Base-by-base conservation (phyloP, 305 asterid species). In the Fraxinus latifolia region DNA sequence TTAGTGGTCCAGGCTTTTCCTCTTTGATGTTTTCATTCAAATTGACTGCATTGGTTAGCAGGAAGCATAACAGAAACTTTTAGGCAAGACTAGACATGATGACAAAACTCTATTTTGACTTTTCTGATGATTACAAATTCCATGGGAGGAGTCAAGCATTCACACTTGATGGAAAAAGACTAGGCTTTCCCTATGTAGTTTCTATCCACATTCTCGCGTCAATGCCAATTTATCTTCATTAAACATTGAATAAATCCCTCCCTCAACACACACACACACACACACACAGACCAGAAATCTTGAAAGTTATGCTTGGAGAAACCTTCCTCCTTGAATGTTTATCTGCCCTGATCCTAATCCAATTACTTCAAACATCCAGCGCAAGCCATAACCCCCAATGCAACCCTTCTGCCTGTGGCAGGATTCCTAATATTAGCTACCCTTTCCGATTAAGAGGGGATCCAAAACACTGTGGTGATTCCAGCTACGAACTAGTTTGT, bases 371-470 rank as follows among this genome's bases (percentile, higher is more conserved):
- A 67, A 15, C n/a, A 5, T 76, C 79, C 8, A n/a, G 11, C 14
- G 81, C 82, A 34, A 17, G 12, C 14, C 76, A 76, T 0, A 1
- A 8, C 2, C 7, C 0, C 3, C n/a, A 14, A 1, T 86, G 85
- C 6, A 15, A 4, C 31, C 53, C 85, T 77, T 83, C 84, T 9
- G 1, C 79, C 3, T 90, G 89, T 67, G 88, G 89, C 29, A 6
- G 7, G 21, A 50, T 83, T 77, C 71, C 4, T 37, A 72, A 42
- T 31, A 85, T 90, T 7, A 79, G 83, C 60, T 15, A 0, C 75
- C 91, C 91, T 47, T 88, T 82, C 76, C 29, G 60, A 5, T 80
- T 86, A n/a, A 79, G 33, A 37, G 80, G 7, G 0, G 84, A 82
- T 81, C 85, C 85, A 34, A 11, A 0, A 27, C 17, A 75, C 37